These are phyloP conservation scores for Dalbergia cochinchinensis DNA, from an alignment of 306 rosid genomes.

Conservation along the genomic window DNA sequence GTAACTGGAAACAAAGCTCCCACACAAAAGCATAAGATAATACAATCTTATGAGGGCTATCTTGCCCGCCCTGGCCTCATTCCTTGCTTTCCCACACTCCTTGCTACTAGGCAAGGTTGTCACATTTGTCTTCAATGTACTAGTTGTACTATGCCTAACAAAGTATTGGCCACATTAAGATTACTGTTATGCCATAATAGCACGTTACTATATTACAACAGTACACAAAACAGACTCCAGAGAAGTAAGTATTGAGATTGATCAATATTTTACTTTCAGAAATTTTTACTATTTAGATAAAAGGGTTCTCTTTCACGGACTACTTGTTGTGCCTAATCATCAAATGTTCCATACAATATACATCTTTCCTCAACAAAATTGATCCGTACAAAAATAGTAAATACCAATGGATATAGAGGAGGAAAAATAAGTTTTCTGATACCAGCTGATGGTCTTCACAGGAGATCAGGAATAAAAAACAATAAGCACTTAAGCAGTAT, in stretches of 20 bases:
- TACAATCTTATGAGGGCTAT: too few species aligned
- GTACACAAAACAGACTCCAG: not conserved
- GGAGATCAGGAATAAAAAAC: too few species aligned
- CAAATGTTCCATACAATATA: not conserved
- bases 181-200: not conserved
- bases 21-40: too few species aligned
- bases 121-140: too few species aligned
- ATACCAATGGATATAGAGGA: not conserved
- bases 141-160: too few species aligned
- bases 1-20: too few species aligned
- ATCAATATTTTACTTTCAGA: not conserved
- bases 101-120: too few species aligned
- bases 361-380: not conserved
- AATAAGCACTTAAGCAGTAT: not conserved
- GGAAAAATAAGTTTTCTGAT: not conserved
- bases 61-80: too few species aligned
- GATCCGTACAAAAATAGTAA: not conserved
- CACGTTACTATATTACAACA: not conserved
- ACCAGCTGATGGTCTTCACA: too few species aligned
- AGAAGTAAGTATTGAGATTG: not conserved
- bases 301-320: conserved; percentile 17
- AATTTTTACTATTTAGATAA: not conserved
- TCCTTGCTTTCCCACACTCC: too few species aligned
- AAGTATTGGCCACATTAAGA: not conserved
- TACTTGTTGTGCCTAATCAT: not conserved